Evolutionary conservation across 495 filamentous ascomycete species (phyloP).

Genomic region (Corynascus novoguineensis): DNA sequence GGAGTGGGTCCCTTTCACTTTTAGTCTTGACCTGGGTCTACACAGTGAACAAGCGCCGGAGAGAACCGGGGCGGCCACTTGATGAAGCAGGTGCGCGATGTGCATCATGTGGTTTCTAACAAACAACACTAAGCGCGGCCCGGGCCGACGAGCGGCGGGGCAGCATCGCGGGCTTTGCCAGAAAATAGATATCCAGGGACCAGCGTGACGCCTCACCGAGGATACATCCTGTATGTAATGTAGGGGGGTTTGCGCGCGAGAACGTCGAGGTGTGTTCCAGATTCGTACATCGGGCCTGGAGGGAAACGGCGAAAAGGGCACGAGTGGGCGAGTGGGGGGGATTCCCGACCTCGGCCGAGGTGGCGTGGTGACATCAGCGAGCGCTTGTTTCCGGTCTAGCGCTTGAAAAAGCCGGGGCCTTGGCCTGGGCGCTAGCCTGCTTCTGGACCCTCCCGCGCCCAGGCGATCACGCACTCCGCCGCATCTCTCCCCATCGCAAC

Average conservation of each 20-base stretch:
- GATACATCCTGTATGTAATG: too few species aligned
- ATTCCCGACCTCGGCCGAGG: slow-evolving; percentile 4
- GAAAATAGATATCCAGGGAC: too few species aligned
- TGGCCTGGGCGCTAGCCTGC: slow-evolving; percentile 22
- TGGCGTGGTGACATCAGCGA: slow-evolving; percentile 15
- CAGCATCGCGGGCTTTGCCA: not conserved
- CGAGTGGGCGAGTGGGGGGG: not conserved
- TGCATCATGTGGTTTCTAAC: not conserved
- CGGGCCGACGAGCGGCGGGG: not conserved
- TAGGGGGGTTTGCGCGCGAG: too few species aligned
- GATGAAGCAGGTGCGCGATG: not conserved
- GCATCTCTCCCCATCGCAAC: slow-evolving; percentile 29
- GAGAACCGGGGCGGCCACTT: not conserved
- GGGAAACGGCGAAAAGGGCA: not conserved
- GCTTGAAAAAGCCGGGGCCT: slow-evolving; percentile 22
- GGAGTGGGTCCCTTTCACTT: not conserved
- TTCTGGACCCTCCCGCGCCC: slow-evolving; percentile 13
- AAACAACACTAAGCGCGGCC: not conserved
- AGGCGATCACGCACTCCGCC: slow-evolving; percentile 28
- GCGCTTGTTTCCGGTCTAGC: slow-evolving; percentile 22
- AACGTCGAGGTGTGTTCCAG: not conserved
- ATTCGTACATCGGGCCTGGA: too few species aligned
- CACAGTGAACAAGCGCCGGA: not conserved
- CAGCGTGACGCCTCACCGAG: too few species aligned
- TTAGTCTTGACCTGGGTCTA: not conserved